Evolutionary conservation across 768 basidiomycete genomes (phyloP).

Genomic region (Paxillus involutus): DNA sequence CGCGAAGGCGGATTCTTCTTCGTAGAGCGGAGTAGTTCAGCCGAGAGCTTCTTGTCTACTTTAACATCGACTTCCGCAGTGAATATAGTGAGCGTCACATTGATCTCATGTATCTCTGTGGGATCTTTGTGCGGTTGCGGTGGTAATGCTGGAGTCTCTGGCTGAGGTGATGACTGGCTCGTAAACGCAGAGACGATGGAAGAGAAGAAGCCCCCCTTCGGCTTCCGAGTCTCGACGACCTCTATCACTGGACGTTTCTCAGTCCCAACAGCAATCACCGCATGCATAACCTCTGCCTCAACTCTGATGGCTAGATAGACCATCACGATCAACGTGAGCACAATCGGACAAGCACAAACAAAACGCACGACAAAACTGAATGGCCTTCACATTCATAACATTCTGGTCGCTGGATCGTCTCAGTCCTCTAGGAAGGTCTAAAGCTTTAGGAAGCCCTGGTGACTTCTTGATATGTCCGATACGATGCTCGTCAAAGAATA

Average conservation of each 20-base stretch:
- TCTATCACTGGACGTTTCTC: constrained; percentile 49
- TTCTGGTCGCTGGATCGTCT: constrained; percentile 53
- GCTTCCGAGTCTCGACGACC: constrained; percentile 30
- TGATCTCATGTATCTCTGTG: constrained; percentile 16
- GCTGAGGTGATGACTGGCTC: constrained; percentile 12
- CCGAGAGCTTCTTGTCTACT: constrained; percentile 61
- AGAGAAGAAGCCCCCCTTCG: constrained; percentile 46
- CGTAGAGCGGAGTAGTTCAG: constrained; percentile 84
- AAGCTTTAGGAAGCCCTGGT: constrained; percentile 46
- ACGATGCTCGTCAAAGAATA: constrained; percentile 80
- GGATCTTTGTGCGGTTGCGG: constrained; percentile 22
- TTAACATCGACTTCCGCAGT: constrained; percentile 51
- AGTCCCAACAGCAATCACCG: constrained; percentile 68
- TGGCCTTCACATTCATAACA: constrained; percentile 65
- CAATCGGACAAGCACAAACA: background rate
- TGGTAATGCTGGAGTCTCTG: constrained; percentile 4
- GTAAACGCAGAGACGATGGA: constrained; percentile 32
- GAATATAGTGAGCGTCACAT: constrained; percentile 19
- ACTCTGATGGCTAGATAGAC: constrained; percentile 65
- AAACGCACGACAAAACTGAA: constrained; percentile 63
- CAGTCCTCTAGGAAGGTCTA: constrained; percentile 57
- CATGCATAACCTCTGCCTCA: constrained; percentile 77
- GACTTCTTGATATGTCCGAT: constrained; percentile 68
- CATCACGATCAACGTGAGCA: background rate
- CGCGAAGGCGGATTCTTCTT: constrained; percentile 88